A percentile compares a stretch with the other conserved stretches of the same genome.
Evolutionary conservation across 768 basidiomycete species (phyloP).

Genomic region (Termitomyces sp.): DNA sequence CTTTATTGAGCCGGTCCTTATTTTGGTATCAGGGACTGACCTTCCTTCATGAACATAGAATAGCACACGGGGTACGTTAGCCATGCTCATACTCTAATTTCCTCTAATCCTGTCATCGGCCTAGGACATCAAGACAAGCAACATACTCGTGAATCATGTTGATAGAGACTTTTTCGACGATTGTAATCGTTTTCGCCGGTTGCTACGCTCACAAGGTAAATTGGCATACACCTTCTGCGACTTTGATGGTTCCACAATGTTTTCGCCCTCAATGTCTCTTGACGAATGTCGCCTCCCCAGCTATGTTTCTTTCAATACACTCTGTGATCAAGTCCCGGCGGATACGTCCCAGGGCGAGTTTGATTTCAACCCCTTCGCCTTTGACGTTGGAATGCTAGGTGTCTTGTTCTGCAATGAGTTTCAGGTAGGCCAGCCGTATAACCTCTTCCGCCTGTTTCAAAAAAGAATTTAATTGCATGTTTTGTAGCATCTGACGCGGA

Average conservation of each 20-base stretch:
- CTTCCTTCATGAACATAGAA: too few relatives aligned
- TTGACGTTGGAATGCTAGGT: not conserved
- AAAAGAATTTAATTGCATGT: not conserved
- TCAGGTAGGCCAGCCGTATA: not conserved
- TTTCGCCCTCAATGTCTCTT: not conserved
- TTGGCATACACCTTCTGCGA: conserved; percentile 12
- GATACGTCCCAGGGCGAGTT: conserved; percentile 25
- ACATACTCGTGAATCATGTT: not conserved
- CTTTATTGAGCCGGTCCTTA: too few relatives aligned
- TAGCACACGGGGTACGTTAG: too few relatives aligned
- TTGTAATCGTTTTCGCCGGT: not conserved
- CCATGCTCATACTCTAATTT: not conserved
- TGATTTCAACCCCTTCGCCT: conserved; percentile 27
- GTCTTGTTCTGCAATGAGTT: not conserved
- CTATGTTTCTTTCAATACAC: not conserved
- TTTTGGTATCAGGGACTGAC: too few relatives aligned
- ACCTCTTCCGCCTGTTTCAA: too few relatives aligned
- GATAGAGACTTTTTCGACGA: not conserved
- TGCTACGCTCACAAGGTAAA: conserved; percentile 1
- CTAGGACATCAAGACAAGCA: not conserved
- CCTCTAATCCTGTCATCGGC: too few relatives aligned
- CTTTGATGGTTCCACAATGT: too few relatives aligned
- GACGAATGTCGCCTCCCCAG: conserved; percentile 14
- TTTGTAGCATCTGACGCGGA: conserved; percentile 20
- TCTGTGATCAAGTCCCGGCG: not conserved